Base-by-base conservation (phyloP, 768 basidiomycete genomes). In the Russula earlei region DNA sequence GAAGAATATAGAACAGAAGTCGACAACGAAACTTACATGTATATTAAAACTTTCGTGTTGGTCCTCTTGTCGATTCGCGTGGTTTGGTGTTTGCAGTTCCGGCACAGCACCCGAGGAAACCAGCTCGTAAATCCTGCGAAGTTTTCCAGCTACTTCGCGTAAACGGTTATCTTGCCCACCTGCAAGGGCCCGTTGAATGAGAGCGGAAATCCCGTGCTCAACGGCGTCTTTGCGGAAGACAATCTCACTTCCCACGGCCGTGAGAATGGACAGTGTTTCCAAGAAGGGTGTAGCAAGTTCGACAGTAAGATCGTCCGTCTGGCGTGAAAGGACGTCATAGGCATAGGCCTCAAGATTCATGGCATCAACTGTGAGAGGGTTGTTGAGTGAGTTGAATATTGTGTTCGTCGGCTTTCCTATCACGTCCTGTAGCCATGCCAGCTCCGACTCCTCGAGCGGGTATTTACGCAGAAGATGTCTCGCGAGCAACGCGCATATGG, bases 91-190 rank as follows among this genome's bases (percentile, higher is more conserved):
- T 25, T 17, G 40, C 27, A n/a, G 19, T 6, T 19, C 19, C 20
- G 41, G 15, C 17, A 38, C 12, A 12, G 22, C 27, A 14, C 17
- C 22, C 11, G 27, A 20, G 19, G 38, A 25, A 41, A 51, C 17
- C 20, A 27, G 25, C 20, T 51, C 38, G 20, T 10, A 40, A 20
- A 41, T 41, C 19, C 25, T 29, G n/a, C 27, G 27, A n/a, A 51
- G 37, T 40, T 31, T 29, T 7, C 10, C 49, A 8, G 19, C n/a
- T 29, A 33, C 67, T 64, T 58, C 65, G 67, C 48, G 67, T 65
- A 17, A 68, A 65, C 46, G 73, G 66, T 25, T 17, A n/a, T 52
- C 20, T 4, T 45, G 44, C 17, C 31, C 27, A 20, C 34, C 31
- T 51, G n/a, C n/a, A n/a, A n/a, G n/a, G n/a, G 50, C 50, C 6